Base-by-base conservation (phyloP, 129 eudicot species). In the Flaveria linearis region DNA sequence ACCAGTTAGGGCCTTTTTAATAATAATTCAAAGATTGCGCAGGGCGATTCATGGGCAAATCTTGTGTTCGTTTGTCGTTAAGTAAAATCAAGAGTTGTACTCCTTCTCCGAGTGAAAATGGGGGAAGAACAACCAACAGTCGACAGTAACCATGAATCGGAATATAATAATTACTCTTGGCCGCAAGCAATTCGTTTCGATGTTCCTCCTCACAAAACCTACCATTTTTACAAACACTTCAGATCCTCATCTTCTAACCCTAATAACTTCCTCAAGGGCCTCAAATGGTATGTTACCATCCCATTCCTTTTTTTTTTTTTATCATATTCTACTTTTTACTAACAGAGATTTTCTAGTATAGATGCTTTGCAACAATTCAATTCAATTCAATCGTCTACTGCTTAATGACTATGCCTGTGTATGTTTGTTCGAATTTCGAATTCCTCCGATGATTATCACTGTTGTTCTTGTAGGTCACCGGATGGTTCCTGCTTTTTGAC, bases 401-500 rank as follows among this genome's bases (percentile, higher is more conserved):
- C 1, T 43, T 4, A 45, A 1, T 36, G 41, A 4, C 9, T 58
- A 10, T 60, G 12, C 13, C 5, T 26, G 30, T 26, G 36, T 3
- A 4, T 30, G 10, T 2, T 60, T 25, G n/a, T 8, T 30, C 36
- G 23, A 7, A 11, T 45, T 60, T 28, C 15, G 7, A 8, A 22
- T 22, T 56, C 12, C 23, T 23, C 13, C 70, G 36, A 16, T 62
- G 2, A 45, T 76, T 30, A 10, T 42, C 66, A n/a, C 23, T 57
- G 13, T 45, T 49, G 60, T 41, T 69, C 17, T 75, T 82, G 23
- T 56, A 93, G 98, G 98, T 91, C 98, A 20, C 98, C 93, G 11
- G 98, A 93, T 86, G 98, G 97, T 79, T 93, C 97, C 2, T 87
- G 96, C 82, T 91, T 93, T 72, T 75, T 93, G 41, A 88, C 91